Conservation (phyloP, 805 yeast genomes). For the Nakazawaea sp. region DNA sequence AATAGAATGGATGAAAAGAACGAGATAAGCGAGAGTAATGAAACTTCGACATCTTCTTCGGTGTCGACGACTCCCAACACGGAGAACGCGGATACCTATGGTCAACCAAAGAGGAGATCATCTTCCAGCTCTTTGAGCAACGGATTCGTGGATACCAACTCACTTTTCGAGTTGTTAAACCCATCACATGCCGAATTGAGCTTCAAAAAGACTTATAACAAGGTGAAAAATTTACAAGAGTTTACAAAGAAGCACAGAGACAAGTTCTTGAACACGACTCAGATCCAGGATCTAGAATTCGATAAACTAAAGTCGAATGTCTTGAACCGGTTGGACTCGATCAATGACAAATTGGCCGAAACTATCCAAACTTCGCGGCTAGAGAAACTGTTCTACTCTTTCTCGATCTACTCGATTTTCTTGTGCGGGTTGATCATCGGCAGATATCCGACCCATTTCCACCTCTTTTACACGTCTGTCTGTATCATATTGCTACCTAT, state of each 20-base stretch:
- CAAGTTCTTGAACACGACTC: slow-evolving; percentile 16
- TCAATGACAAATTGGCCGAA: slow-evolving; percentile 29
- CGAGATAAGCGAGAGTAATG: no score
- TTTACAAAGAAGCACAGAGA: slow-evolving; percentile 20
- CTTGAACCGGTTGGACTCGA: slow-evolving; percentile 25
- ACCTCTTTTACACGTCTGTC: slow-evolving; percentile 60
- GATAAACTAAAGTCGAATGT: slow-evolving; percentile 17
- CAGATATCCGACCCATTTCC: slow-evolving; percentile 69
- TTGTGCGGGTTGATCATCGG: slow-evolving; percentile 74
- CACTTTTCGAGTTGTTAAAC: slow-evolving; percentile 9
- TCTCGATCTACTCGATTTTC: slow-evolving; percentile 63
- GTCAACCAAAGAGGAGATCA: no score
- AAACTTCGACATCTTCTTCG: no score
- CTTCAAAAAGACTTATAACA: slow-evolving; percentile 9
- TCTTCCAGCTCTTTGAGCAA: not conserved
- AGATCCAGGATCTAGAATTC: slow-evolving; percentile 22
- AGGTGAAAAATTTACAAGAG: slow-evolving; percentile 9
- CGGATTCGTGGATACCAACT: slow-evolving; percentile 1
- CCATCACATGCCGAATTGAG: slow-evolving; percentile 10
- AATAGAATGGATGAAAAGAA: no score
- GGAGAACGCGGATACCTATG: no score
- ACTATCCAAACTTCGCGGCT: slow-evolving; percentile 39
- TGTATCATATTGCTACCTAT: slow-evolving; percentile 71
- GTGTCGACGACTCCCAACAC: no score
- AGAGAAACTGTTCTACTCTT: slow-evolving; percentile 78